Evolutionary conservation across 257 asterid genomes (phyloP).

Genomic region (Solanum megistacrolobum): DNA sequence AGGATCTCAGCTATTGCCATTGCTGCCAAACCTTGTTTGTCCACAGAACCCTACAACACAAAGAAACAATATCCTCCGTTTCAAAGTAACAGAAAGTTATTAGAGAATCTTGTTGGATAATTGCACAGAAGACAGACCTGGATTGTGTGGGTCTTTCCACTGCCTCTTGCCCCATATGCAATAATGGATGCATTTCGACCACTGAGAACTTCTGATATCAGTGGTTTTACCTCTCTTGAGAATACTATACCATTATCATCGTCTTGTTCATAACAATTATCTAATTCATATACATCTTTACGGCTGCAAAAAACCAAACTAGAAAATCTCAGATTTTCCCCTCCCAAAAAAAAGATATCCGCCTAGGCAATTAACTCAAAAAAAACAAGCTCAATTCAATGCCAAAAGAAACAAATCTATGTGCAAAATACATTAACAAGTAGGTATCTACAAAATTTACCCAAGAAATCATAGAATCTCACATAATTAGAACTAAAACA

Average conservation of each 20-base stretch:
- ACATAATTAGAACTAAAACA: neutral
- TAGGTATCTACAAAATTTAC: neutral
- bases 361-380: neutral
- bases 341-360: neutral
- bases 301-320: conserved; percentile 17
- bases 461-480: neutral
- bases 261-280: conserved; percentile 49
- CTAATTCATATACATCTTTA: conserved; percentile 48
- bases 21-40: conserved; percentile 59
- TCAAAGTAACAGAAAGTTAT: neutral
- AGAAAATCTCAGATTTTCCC: neutral
- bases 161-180: conserved; percentile 83
- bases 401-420: neutral
- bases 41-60: conserved; percentile 44
- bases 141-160: conserved; percentile 66
- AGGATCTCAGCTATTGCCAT: conserved; percentile 65
- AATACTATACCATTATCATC: conserved; percentile 36
- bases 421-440: neutral
- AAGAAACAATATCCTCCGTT: neutral
- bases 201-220: conserved; percentile 33
- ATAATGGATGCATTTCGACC: conserved; percentile 57
- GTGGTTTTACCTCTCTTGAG: conserved; percentile 55
- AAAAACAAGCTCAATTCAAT: neutral
- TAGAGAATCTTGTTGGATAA: neutral
- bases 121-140: conserved; percentile 31